Evolutionary conservation across 1,284 basidiomycete species (phyloP).

Genomic region (Cutaneotrichosporon sp.): DNA sequence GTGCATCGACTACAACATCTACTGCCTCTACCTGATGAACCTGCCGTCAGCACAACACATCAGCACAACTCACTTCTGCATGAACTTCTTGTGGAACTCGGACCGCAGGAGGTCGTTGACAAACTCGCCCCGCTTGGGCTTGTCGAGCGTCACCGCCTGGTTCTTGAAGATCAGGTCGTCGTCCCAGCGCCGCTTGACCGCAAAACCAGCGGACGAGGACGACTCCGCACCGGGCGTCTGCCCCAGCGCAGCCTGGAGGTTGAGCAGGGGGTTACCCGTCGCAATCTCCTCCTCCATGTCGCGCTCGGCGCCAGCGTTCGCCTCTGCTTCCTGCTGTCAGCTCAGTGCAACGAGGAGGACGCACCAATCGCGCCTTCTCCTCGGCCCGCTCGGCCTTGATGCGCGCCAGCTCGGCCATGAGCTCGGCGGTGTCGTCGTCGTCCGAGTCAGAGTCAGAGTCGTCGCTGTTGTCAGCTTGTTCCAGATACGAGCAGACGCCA

Average conservation of each 20-base stretch:
- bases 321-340: conserved; percentile 65
- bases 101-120: conserved; percentile 90
- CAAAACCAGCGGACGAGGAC: conserved; percentile 57
- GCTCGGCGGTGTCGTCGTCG: conserved; percentile 88
- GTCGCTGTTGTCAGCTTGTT: conserved; percentile 49
- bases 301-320: conserved; percentile 66
- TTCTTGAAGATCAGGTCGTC: conserved; percentile 98
- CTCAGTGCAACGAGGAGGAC: not conserved
- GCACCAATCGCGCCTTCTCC: conserved; percentile 72
- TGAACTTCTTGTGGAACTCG: conserved; percentile 71
- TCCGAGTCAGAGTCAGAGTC: conserved; percentile 57
- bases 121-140: conserved; percentile 73
- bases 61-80: conserved; percentile 46
- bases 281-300: conserved; percentile 77
- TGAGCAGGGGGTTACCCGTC: conserved; percentile 78
- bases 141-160: conserved; percentile 71
- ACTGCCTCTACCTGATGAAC: conserved; percentile 20
- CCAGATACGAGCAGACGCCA: too few species aligned
- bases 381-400: conserved; percentile 92
- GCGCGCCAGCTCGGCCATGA: conserved; percentile 89
- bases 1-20: conserved; percentile 4
- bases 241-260: conserved; percentile 83
- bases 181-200: conserved; percentile 92
- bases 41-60: conserved; percentile 1
- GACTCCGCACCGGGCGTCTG: conserved; percentile 59